Conservation (phyloP, 257 asterid genomes). For the Eucommia ulmoides region DNA sequence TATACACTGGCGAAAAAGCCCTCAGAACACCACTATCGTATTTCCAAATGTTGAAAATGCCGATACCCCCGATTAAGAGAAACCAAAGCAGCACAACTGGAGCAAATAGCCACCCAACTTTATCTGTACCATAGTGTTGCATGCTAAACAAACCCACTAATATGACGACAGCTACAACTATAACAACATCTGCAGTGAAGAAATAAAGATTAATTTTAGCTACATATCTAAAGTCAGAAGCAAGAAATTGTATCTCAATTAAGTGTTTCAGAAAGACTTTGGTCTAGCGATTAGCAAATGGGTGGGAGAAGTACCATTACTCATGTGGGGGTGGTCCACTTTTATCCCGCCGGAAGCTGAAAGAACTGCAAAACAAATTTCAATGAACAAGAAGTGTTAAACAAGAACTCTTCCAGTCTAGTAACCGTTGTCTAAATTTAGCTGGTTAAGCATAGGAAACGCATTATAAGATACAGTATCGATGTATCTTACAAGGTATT, state of each 20-base stretch:
- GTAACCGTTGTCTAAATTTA: too few relatives aligned
- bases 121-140: conserved; percentile 96
- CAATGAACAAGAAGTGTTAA: neutral
- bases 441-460: too few relatives aligned
- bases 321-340: conserved; percentile 79
- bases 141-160: conserved; percentile 84
- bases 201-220: conserved; percentile 9
- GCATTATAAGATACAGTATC: too few relatives aligned
- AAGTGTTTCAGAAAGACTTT: neutral
- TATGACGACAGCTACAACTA: conserved; percentile 71
- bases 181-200: conserved; percentile 67
- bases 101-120: conserved; percentile 97
- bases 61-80: conserved; percentile 86
- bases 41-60: conserved; percentile 67
- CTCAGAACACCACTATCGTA: conserved; percentile 66
- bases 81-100: conserved; percentile 92
- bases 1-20: conserved; percentile 82
- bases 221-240: neutral
- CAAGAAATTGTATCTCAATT: neutral
- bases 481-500: too few relatives aligned
- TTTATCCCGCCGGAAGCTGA: conserved; percentile 92
- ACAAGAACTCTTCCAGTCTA: too few relatives aligned
- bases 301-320: conserved; percentile 46
- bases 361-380: conserved; percentile 44
- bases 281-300: too few relatives aligned